Conservation (phyloP, 495 filamentous ascomycete species). For the Elaphomyces granulatus region DNA sequence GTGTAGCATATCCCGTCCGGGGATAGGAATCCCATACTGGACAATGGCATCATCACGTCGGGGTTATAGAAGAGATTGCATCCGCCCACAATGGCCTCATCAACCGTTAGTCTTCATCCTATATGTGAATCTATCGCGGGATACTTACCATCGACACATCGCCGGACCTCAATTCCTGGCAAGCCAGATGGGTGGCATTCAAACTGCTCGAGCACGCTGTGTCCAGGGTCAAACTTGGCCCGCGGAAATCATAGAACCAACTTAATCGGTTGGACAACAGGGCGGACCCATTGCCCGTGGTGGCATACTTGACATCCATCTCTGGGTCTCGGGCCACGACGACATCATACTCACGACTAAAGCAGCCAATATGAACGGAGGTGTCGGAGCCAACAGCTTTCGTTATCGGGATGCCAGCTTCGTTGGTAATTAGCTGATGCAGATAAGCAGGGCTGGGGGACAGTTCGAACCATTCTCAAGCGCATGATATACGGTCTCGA, state of each 20-base stretch:
- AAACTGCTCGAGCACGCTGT: conserved; percentile 37
- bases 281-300: conserved; percentile 15
- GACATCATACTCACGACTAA: conserved; percentile 20
- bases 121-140: too few relatives aligned
- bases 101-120: too few relatives aligned
- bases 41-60: conserved; percentile 3
- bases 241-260: too few relatives aligned
- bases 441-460: too few relatives aligned
- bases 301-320: conserved; percentile 14
- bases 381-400: conserved; percentile 33
- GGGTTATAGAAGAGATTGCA: conserved; percentile 1
- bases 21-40: conserved; percentile 5
- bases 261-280: conserved; percentile 37
- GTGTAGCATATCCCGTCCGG: conserved; percentile 22
- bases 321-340: conserved; percentile 19
- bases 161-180: conserved; percentile 25
- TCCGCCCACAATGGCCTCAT: conserved; percentile 13
- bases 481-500: conserved; percentile 25
- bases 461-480: too few relatives aligned
- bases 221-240: too few relatives aligned
- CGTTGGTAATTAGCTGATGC: too few relatives aligned
- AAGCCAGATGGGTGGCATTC: conserved; percentile 27
- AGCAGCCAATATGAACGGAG: conserved; percentile 32
- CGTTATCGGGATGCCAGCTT: conserved; percentile 18
- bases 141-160: conserved; percentile 27